A percentile compares a stretch with the other conserved stretches of the same genome.
Conservation (phyloP, 163 green algal species). For the Volvox carteri region DNA sequence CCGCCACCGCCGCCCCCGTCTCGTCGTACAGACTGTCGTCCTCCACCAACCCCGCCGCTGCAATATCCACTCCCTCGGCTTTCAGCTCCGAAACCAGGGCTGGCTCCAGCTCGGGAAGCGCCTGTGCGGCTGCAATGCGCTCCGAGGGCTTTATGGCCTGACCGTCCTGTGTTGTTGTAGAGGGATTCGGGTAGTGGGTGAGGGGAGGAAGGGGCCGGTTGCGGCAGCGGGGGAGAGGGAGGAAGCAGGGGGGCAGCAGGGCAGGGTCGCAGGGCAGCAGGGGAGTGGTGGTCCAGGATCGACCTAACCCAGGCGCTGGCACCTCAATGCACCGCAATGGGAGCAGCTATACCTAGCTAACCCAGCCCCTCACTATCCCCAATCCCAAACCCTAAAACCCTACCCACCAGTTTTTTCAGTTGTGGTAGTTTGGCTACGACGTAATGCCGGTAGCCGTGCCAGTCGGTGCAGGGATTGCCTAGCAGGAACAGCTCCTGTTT, state of each 20-base stretch:
- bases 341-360: too few relatives aligned
- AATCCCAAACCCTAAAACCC: too few relatives aligned
- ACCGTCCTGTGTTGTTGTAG: slow-evolving; percentile 73
- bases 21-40: slow-evolving; percentile 79
- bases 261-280: too few relatives aligned
- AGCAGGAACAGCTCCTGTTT: slow-evolving; percentile 84
- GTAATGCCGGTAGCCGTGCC: slow-evolving; percentile 85
- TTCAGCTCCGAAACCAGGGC: slow-evolving; percentile 72
- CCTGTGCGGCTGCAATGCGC: slow-evolving; percentile 81
- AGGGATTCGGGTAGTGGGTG: background rate
- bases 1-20: slow-evolving; percentile 30
- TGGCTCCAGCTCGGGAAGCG: slow-evolving; percentile 65
- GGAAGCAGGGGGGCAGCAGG: background rate
- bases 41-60: slow-evolving; percentile 63
- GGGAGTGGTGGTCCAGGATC: too few relatives aligned
- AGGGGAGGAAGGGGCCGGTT: background rate
- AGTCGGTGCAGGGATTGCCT: slow-evolving; percentile 93
- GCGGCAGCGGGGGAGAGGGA: background rate
- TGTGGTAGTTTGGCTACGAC: slow-evolving; percentile 86
- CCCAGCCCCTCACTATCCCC: too few relatives aligned
- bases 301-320: too few relatives aligned
- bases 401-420: slow-evolving; percentile 69
- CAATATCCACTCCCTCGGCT: slow-evolving; percentile 74
- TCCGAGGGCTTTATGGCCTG: slow-evolving; percentile 82
- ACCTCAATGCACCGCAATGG: too few relatives aligned